phyloP scores from a whole-genome alignment of 345 rosid species.

The Alliaria petiolata region DNA sequence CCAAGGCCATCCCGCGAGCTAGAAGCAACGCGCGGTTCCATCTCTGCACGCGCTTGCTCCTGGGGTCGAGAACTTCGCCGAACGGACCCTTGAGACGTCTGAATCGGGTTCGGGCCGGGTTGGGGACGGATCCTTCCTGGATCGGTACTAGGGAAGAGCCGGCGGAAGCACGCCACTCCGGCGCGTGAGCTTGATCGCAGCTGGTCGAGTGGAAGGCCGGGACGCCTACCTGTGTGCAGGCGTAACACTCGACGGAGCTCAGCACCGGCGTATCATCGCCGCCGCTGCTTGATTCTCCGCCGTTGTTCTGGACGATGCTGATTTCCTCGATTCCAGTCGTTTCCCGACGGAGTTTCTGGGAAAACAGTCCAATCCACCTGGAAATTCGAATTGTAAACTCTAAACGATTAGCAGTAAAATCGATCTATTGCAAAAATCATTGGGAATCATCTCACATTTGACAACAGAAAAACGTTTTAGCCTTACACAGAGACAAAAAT shows the following conservation, averaged over 20 bases:
- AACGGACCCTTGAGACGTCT: conserved; percentile 34
- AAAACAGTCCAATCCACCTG: conserved; percentile 38
- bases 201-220: conserved; percentile 93
- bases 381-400: not conserved
- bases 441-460: not conserved
- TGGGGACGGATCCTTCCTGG: conserved; percentile 31
- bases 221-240: conserved; percentile 91
- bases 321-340: not conserved
- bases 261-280: conserved; percentile 36
- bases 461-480: not conserved
- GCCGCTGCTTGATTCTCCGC: conserved; percentile 14
- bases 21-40: conserved; percentile 71
- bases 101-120: not conserved
- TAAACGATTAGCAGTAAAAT: not conserved
- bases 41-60: conserved; percentile 61
- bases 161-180: conserved; percentile 96
- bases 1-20: conserved; percentile 78
- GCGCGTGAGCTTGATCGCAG: conserved; percentile 82
- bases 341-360: conserved; percentile 16
- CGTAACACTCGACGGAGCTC: conserved; percentile 71
- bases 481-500: not conserved
- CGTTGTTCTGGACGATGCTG: too few relatives aligned
- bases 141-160: conserved; percentile 91
- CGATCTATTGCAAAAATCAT: not conserved
- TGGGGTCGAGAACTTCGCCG: conserved; percentile 60